Evolutionary conservation across 2,329 filamentous ascomycete genomes (phyloP), one percentile per base, ranked within the genome.

Genomic region (Botrytis cinerea): DNA sequence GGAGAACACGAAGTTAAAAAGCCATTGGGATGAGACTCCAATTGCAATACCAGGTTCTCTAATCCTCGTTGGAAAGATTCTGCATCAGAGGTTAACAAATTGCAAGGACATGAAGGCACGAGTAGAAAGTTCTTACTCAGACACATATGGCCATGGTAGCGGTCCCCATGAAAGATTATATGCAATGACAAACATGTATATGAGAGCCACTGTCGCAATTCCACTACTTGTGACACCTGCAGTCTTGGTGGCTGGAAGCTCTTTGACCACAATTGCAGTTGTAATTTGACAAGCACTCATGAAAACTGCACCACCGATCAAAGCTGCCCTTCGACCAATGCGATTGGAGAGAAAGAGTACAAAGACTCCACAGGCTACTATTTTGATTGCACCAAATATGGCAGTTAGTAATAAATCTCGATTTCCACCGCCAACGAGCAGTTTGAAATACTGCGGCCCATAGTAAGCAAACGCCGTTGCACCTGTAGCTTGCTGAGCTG

Each of bases 291-390:
- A 57, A 18, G n/a, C 51, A 57, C 51, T 57, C 51, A 57, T 57
- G 7, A 57, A 57, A 28, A 57, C 6, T 18, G 51, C 51, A 4
- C 51, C 51, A 9, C 51, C 14, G 46, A 85, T 81, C 8, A 86
- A 79, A 18, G 85, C 78, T 14, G 81, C 80, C 4, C 83, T 81
- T 22, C 84, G 81, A 8, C 84, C 84, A 70, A 86, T 80, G 1
- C 84, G 83, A 73, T 88, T 87, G 0, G 86, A 84, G 59, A 88
- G 81, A 74, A 86, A 85, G n/a, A 87, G 74, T n/a, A 88, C 84
- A 71, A 88, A 88, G 28, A 83, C 72, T 0, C 83, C 80, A 72
- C 86, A 88, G 18, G 85, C 84, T 0, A 85, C 80, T 38, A 87
- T 84, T 78, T 87, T 87, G 74, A 86, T 84, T 12, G 86, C 79